Evolutionary conservation across 495 filamentous ascomycete species (phyloP), one percentile per base, ranked within the genome.

Genomic region (Glonium stellatum): DNA sequence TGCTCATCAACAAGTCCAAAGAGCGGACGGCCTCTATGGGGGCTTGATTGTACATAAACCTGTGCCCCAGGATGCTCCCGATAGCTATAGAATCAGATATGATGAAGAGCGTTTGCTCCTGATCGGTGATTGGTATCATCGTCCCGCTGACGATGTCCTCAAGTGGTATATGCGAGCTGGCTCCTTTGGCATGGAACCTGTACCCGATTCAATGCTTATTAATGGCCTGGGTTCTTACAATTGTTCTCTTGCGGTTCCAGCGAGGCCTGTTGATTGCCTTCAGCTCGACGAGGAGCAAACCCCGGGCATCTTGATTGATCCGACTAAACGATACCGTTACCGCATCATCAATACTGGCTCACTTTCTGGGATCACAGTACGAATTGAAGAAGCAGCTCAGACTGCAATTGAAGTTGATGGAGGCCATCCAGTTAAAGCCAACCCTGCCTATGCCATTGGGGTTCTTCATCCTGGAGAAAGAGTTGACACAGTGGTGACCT

Each of bases 91-190:
- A 23, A 22, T 22, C 19, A 35, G 44, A 6, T 69, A 70, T 59
- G 46, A 61, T 5, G 76, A 77, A 54, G 73, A 79, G 5, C 68
- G 75, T 25, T 55, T 81, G 31, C 69, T 82, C 23, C 60, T 82
- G 3, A 73, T 82, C 44, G 78, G 78, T 5, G 80, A 82, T 60
- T 80, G 78, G 78, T 82, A 80, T 64, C 80, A 82, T 61, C 67
- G 69, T 19, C 21, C 64, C 1, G 64, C 60, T 6, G 13, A 57
- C 8, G 71, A 79, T 34, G 71, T 78, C 18, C 67, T 79, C 13
- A 71, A 64, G 1, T 81, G 77, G 76, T 82, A 79, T 59, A 73
- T 70, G 55, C 67, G 68, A 39, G 68, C 72, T n/a, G 72, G 68
- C 4, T 74, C 71, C 27, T 78, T 76, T 67, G 78, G 76, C 2